Evolutionary conservation across 2,329 filamentous ascomycete genomes (phyloP).

Genomic region (Teratosphaeria zuluensis): DNA sequence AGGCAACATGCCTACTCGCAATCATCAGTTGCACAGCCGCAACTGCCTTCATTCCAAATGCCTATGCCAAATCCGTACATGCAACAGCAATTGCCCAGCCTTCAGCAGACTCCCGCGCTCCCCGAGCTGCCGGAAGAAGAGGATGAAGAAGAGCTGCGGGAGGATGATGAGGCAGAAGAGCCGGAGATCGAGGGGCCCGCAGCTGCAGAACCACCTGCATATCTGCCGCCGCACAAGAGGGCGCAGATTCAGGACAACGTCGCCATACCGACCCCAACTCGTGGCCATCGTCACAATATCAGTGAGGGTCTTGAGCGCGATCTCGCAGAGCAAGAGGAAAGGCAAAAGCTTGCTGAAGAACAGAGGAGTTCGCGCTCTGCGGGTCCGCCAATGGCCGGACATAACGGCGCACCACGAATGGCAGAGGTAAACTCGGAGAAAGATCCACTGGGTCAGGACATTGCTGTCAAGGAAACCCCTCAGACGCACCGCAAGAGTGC

Average conservation of each 20-base stretch:
- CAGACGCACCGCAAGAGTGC: slow-evolving; percentile 37
- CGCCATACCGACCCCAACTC: slow-evolving; percentile 48
- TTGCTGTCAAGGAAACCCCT: slow-evolving; percentile 43
- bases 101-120: slow-evolving; percentile 40
- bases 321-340: slow-evolving; percentile 77
- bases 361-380: slow-evolving; percentile 1
- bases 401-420: not conserved
- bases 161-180: slow-evolving; percentile 4
- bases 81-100: slow-evolving; percentile 26
- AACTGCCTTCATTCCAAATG: not conserved
- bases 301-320: slow-evolving; percentile 73
- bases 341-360: slow-evolving; percentile 30
- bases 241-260: slow-evolving; percentile 37
- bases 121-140: slow-evolving; percentile 68
- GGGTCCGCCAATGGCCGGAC: not conserved
- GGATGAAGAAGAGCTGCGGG: slow-evolving; percentile 43
- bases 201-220: slow-evolving; percentile 18
- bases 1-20: slow-evolving; percentile 32
- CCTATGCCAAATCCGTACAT: slow-evolving; percentile 9
- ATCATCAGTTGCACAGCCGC: slow-evolving; percentile 16
- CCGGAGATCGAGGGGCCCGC: slow-evolving; percentile 14
- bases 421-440: slow-evolving; percentile 10
- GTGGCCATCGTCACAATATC: slow-evolving; percentile 59
- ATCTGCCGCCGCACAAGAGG: slow-evolving; percentile 23
- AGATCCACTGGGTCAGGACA: slow-evolving; percentile 2